phyloP scores from a whole-genome alignment of 108 stramenopile genomes.

The Fistulifera solaris region DNA sequence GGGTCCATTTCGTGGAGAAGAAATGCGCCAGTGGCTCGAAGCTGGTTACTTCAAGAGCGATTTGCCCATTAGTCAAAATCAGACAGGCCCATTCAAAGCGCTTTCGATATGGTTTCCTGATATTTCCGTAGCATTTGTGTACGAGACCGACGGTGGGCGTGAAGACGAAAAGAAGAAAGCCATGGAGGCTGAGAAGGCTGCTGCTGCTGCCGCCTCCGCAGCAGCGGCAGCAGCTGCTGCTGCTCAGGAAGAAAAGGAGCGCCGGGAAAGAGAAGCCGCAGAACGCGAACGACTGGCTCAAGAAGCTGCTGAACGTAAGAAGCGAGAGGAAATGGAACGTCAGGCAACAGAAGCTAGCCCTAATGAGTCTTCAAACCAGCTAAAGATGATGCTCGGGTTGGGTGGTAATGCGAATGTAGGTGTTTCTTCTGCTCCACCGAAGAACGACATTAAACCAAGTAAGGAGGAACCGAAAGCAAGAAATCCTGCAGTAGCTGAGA shows the following conservation, averaged over 20 bases:
- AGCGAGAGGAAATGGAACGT: constrained; percentile 13
- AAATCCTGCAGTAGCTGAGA: constrained; percentile 1
- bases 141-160: constrained; percentile 3
- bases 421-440: not conserved
- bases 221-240: constrained; percentile 13
- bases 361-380: constrained; percentile 54
- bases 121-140: constrained; percentile 53
- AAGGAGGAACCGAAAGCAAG: constrained; percentile 19
- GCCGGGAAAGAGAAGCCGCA: constrained; percentile 10
- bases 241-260: constrained; percentile 9
- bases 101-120: constrained; percentile 67
- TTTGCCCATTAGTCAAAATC: constrained; percentile 74
- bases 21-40: constrained; percentile 97
- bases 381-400: constrained; percentile 87
- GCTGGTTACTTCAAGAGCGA: constrained; percentile 96
- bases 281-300: constrained; percentile 6
- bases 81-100: constrained; percentile 62
- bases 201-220: constrained; percentile 21
- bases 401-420: not conserved
- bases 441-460: constrained; percentile 17
- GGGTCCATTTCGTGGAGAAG: constrained; percentile 90
- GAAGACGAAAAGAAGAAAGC: constrained; percentile 8
- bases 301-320: constrained; percentile 24
- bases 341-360: constrained; percentile 29
- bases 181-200: constrained; percentile 12